A percentile compares a stretch with the other conserved stretches of the same genome.
Conservation (phyloP, 257 asterid species). For the Solanum gandarillasii region DNA sequence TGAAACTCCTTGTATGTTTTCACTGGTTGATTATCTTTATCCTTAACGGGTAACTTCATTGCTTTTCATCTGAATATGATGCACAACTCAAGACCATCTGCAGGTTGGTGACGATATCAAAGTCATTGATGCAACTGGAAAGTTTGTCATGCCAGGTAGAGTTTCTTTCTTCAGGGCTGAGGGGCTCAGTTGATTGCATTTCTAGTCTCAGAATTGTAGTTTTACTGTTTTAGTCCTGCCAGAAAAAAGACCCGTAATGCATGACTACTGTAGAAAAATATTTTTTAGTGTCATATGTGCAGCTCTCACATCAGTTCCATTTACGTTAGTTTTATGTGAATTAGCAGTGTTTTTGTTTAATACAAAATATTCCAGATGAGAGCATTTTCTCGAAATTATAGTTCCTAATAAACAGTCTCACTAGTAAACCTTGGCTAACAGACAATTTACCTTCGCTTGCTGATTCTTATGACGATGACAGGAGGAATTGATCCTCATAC, state of each 20-base stretch:
- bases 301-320: not conserved
- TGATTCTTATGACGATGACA: conserved; percentile 17
- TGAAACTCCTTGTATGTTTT: not conserved
- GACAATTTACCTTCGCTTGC: not conserved
- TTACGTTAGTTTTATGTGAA: not conserved
- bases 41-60: not conserved
- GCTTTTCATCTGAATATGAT: not conserved
- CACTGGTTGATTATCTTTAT: not conserved
- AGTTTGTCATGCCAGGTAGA: conserved; percentile 95
- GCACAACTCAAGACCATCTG: conserved; percentile 10
- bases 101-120: conserved; percentile 78
- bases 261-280: not conserved
- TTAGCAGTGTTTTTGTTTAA: not conserved
- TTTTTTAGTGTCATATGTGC: not conserved
- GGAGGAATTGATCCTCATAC: conserved; percentile 99
- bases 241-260: not conserved
- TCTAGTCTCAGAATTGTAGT: not conserved
- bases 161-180: not conserved
- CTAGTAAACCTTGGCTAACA: not conserved
- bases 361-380: not conserved
- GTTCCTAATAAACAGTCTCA: not conserved
- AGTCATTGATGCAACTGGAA: conserved; percentile 82
- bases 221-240: not conserved
- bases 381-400: not conserved
- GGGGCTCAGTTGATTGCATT: not conserved